Evolutionary conservation across 2,329 filamentous ascomycete genomes (phyloP).

Genomic region (Didymella glomerata): DNA sequence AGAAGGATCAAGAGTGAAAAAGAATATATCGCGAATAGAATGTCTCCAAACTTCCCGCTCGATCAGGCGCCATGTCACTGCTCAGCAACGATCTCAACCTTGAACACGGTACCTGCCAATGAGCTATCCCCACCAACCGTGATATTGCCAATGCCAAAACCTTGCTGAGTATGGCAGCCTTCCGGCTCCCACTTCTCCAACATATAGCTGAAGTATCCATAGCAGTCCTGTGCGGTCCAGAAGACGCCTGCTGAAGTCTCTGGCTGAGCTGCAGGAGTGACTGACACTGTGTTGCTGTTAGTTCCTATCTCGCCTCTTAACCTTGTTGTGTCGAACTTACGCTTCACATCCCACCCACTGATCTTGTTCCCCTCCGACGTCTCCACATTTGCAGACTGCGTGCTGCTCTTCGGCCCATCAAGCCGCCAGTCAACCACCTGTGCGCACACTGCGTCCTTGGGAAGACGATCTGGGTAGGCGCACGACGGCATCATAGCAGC

Average conservation of each 20-base stretch:
- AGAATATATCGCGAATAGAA: too few relatives aligned
- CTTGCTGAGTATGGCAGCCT: slow-evolving; percentile 32
- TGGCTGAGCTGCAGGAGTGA: slow-evolving; percentile 33
- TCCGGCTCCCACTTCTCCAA: slow-evolving; percentile 28
- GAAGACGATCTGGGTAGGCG: slow-evolving; percentile 32
- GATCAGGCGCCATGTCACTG: neutral
- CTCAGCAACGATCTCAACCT: slow-evolving; percentile 28
- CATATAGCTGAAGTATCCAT: slow-evolving; percentile 40
- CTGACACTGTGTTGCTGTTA: slow-evolving; percentile 31
- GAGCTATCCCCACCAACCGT: slow-evolving; percentile 33
- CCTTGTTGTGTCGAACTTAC: slow-evolving; percentile 21
- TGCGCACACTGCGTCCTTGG: slow-evolving; percentile 28
- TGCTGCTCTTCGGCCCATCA: slow-evolving; percentile 27
- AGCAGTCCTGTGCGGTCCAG: slow-evolving; percentile 40
- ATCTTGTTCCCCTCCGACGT: slow-evolving; percentile 26
- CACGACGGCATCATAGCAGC: slow-evolving; percentile 41
- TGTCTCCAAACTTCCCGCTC: too few relatives aligned
- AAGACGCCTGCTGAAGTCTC: slow-evolving; percentile 27
- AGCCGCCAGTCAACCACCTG: slow-evolving; percentile 31
- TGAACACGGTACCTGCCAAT: slow-evolving; percentile 37
- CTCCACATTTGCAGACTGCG: slow-evolving; percentile 31
- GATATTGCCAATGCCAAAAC: slow-evolving; percentile 35
- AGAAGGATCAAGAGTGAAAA: too few relatives aligned
- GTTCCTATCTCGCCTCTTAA: neutral
- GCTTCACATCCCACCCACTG: slow-evolving; percentile 29